Evolutionary conservation across 257 asterid species (phyloP).

Genomic region (Forsythia viridissima): DNA sequence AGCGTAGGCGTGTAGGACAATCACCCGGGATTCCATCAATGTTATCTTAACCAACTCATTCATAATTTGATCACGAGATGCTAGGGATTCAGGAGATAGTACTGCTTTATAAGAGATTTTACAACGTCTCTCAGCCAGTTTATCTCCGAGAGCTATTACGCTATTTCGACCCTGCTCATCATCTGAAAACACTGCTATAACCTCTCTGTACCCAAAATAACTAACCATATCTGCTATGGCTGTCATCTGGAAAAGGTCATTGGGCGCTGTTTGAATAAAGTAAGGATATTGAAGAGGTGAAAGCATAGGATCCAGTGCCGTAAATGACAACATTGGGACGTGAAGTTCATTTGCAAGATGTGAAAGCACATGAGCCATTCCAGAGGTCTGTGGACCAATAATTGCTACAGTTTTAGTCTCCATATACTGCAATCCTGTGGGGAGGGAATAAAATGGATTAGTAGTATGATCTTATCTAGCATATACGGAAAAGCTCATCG

Average conservation of each 20-base stretch:
- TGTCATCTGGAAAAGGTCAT: constrained; percentile 65
- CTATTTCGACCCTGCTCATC: constrained; percentile 73
- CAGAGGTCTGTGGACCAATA: constrained; percentile 85
- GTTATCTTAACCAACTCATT: constrained; percentile 42
- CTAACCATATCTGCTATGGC: constrained; percentile 76
- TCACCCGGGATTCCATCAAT: constrained; percentile 65
- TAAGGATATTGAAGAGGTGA: constrained; percentile 84
- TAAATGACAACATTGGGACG: constrained; percentile 79
- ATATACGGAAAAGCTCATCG: not conserved
- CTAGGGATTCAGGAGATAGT: constrained; percentile 50
- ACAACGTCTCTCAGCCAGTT: constrained; percentile 61
- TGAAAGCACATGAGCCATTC: constrained; percentile 76
- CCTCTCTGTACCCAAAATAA: constrained; percentile 60
- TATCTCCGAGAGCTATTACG: constrained; percentile 56
- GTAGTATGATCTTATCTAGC: not conserved
- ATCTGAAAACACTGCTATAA: constrained; percentile 56
- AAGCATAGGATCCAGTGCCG: constrained; percentile 75
- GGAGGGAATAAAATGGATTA: not conserved
- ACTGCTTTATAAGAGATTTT: constrained; percentile 62
- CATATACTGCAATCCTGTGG: constrained; percentile 71
- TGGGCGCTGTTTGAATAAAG: constrained; percentile 80
- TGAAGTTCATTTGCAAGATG: constrained; percentile 85
- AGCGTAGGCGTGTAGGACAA: constrained; percentile 57
- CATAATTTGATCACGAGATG: constrained; percentile 39
- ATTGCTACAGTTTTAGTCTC: constrained; percentile 71